Evolutionary conservation across 2,329 filamentous ascomycete species (phyloP).

Genomic region (Colletotrichum chlorophyti): DNA sequence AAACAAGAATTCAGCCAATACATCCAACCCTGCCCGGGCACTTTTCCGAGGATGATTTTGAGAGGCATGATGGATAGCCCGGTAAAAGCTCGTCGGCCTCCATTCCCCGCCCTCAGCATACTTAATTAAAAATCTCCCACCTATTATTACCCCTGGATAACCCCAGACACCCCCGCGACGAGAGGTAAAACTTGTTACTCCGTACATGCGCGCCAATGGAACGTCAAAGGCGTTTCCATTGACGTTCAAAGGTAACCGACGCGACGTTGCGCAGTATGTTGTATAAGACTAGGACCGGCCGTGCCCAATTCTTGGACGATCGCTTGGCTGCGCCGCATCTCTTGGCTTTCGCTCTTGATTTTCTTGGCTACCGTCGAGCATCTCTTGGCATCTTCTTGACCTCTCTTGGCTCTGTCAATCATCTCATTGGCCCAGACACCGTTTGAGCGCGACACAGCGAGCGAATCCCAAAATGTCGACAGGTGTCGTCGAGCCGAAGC

Average conservation of each 20-base stretch:
- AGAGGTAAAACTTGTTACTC: neutral
- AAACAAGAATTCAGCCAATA: no score
- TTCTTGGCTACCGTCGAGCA: neutral
- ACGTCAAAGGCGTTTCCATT: neutral
- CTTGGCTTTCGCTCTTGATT: neutral
- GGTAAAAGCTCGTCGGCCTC: no score
- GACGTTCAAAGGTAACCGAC: neutral
- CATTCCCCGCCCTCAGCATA: neutral
- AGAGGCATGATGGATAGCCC: no score
- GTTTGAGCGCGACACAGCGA: neutral
- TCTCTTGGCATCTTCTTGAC: neutral
- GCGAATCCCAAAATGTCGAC: constrained; percentile 23
- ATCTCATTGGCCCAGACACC: neutral
- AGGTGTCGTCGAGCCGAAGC: constrained; percentile 16
- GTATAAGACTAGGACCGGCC: neutral
- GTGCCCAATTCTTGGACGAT: neutral
- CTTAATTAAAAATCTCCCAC: neutral
- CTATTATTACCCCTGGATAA: neutral
- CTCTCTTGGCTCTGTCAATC: neutral
- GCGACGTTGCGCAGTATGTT: neutral
- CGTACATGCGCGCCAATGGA: constrained; percentile 2
- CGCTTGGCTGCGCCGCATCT: neutral
- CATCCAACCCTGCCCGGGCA: no score
- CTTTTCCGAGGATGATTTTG: no score
- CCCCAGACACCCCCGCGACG: neutral